phyloP scores from a whole-genome alignment of 139 green algal species.

The Nannochloris sp. region DNA sequence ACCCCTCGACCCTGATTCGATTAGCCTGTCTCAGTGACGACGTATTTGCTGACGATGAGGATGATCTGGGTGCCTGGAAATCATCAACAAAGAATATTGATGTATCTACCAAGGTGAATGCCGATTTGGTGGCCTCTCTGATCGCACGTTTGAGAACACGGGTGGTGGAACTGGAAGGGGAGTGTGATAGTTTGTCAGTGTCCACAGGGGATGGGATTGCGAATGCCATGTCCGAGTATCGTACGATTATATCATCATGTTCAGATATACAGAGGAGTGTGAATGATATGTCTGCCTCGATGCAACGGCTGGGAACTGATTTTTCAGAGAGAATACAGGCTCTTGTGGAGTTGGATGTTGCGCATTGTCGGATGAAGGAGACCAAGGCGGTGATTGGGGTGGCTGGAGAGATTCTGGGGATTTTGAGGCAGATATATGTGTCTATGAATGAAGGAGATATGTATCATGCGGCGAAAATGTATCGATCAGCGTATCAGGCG shows the following conservation, averaged over 20 bases:
- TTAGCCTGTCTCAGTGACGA: too few species aligned
- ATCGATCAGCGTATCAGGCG: not conserved
- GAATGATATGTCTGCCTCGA: not conserved
- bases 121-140: not conserved
- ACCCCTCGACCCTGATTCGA: too few species aligned
- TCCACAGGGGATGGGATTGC: not conserved
- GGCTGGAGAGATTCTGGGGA: not conserved
- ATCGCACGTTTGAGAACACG: not conserved
- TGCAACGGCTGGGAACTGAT: constrained; percentile 9
- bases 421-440: not conserved
- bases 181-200: not conserved
- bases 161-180: constrained; percentile 1
- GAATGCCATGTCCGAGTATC: not conserved
- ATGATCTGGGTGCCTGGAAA: not conserved
- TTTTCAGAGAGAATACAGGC: constrained; percentile 2
- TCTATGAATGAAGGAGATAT: not conserved
- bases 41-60: not conserved
- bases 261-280: not conserved
- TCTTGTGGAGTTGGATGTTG: not conserved
- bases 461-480: not conserved
- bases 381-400: not conserved
- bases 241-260: not conserved
- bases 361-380: not conserved
- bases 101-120: not conserved
- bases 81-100: not conserved